Conservation (phyloP, 129 eudicot species). For the Mikania micrantha region DNA sequence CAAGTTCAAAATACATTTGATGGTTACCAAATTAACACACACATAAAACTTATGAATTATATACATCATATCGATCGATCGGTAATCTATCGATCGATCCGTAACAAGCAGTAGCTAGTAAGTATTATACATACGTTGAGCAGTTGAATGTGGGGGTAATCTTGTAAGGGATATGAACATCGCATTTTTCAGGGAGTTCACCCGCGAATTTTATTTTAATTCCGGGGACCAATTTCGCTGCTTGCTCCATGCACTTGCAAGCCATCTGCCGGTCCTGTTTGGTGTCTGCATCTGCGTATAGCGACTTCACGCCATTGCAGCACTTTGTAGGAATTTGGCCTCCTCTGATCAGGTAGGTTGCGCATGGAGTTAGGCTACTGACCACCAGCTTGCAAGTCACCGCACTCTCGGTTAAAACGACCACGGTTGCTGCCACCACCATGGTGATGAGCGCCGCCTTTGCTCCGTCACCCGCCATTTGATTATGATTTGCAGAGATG, state of each 20-base stretch:
- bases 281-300: constrained; percentile 26
- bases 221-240: constrained; percentile 15
- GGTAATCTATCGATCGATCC: too few species aligned
- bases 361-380: constrained; percentile 27
- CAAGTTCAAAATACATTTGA: not conserved
- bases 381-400: constrained; percentile 30
- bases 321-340: constrained; percentile 28
- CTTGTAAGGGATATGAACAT: constrained; percentile 36
- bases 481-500: not conserved
- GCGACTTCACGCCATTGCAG: constrained; percentile 28
- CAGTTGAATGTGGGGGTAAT: constrained; percentile 33
- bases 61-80: too few species aligned
- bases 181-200: constrained; percentile 34
- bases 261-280: constrained; percentile 31
- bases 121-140: constrained; percentile 26
- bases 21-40: not conserved
- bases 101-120: too few species aligned
- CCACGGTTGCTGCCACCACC: constrained; percentile 9
- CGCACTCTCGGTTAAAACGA: constrained; percentile 3
- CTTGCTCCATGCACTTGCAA: constrained; percentile 34
- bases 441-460: constrained; percentile 14
- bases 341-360: constrained; percentile 25
- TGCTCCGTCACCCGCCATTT: constrained; percentile 11
- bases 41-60: too few species aligned
- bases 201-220: constrained; percentile 19